These are phyloP conservation scores for Phialophora expanda DNA, from an alignment of 2,329 filamentous ascomycete species.

Conservation along the genomic window DNA sequence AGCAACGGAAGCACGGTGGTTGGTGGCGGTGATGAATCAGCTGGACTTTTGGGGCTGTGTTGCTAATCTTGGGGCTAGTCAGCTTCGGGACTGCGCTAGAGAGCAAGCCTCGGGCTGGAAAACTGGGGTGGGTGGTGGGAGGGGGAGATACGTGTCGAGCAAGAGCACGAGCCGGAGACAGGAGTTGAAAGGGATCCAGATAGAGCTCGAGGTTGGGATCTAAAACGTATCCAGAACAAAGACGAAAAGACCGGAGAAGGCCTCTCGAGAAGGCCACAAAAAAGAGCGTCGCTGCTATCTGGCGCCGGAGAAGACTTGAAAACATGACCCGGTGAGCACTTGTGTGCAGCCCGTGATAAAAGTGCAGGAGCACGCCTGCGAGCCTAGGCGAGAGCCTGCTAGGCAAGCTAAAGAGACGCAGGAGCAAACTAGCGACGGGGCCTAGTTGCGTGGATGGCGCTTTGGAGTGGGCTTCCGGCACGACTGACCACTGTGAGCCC, in stretches of 20 bases:
- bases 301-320: background rate
- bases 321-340: constrained; percentile 19
- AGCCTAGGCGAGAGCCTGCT: constrained; percentile 7
- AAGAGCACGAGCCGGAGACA: background rate
- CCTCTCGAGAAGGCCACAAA: too few species aligned
- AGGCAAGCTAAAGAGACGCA: constrained; percentile 19
- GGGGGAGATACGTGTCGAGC: background rate
- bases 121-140: constrained; percentile 1
- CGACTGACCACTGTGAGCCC: constrained; percentile 14
- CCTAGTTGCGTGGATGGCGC: constrained; percentile 8
- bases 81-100: constrained; percentile 17
- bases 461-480: constrained; percentile 6
- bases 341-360: constrained; percentile 9
- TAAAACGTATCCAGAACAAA: background rate
- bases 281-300: background rate
- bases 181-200: background rate
- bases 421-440: constrained; percentile 18
- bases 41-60: constrained; percentile 15
- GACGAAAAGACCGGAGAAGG: background rate
- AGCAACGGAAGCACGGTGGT: constrained; percentile 14
- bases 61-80: constrained; percentile 28
- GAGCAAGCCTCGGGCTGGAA: constrained; percentile 16
- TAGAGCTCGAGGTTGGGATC: background rate
- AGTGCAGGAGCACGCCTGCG: constrained; percentile 1
- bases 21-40: constrained; percentile 31